Conservation (phyloP, 2,329 filamentous ascomycete species). For the Botryotinia globosa region DNA sequence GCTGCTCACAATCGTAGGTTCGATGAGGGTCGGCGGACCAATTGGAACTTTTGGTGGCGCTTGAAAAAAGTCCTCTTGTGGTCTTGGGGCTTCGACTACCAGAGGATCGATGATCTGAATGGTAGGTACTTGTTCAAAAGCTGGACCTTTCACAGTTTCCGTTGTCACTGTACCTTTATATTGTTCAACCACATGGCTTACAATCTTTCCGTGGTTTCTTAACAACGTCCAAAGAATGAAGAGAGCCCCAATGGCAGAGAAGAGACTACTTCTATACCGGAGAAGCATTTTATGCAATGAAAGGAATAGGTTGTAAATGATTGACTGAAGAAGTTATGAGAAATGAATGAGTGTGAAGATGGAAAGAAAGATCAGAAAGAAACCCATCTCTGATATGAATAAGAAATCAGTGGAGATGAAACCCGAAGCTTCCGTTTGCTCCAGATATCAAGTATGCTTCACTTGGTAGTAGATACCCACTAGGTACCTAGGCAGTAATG, state of each 20-base stretch:
- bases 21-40: background rate
- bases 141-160: background rate
- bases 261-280: conserved; percentile 11
- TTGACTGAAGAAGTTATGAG: background rate
- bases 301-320: background rate
- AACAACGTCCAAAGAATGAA: conserved; percentile 13
- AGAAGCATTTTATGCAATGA: conserved; percentile 7
- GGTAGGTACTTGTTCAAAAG: background rate
- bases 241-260: background rate
- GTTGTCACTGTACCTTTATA: background rate
- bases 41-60: background rate
- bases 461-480: background rate
- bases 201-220: background rate
- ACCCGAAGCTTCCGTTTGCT: background rate
- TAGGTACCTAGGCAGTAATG: too few relatives aligned
- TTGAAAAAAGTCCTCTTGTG: background rate
- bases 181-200: conserved; percentile 13
- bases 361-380: background rate
- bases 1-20: background rate
- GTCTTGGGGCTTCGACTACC: background rate
- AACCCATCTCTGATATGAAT: background rate
- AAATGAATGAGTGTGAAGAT: background rate
- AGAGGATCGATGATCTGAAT: background rate
- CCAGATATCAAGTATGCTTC: background rate
- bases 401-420: background rate